Conservation (phyloP, 2,329 filamentous ascomycete genomes). For the Aaosphaeria arxii region DNA sequence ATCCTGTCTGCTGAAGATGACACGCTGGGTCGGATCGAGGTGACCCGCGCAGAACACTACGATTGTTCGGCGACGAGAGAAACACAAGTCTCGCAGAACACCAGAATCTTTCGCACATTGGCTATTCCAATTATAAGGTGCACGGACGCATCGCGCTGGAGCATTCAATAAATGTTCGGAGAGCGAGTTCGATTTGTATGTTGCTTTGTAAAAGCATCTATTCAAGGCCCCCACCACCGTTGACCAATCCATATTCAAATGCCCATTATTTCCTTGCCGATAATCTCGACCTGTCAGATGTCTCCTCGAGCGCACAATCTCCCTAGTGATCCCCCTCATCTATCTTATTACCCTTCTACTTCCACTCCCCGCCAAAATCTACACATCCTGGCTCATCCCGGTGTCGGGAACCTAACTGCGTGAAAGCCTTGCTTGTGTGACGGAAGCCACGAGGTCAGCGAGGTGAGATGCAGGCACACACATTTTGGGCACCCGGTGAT, state of each 20-base stretch:
- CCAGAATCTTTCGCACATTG: too few species aligned
- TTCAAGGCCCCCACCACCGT: neutral
- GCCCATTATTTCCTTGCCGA: too few species aligned
- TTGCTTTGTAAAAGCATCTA: neutral
- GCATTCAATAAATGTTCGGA: too few species aligned
- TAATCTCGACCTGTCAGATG: too few species aligned
- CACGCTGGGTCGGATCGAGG: neutral
- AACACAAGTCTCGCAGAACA: too few species aligned
- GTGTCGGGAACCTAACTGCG: slow-evolving; percentile 10
- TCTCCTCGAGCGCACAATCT: too few species aligned
- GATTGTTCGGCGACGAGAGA: too few species aligned
- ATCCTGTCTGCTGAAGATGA: neutral
- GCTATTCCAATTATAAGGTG: neutral
- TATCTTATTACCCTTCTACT: too few species aligned
- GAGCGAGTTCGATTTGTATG: slow-evolving; percentile 10
- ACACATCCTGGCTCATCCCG: slow-evolving; percentile 5
- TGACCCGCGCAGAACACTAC: neutral
- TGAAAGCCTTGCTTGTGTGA: slow-evolving; percentile 18
- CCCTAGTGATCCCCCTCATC: too few species aligned
- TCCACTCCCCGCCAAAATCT: too few species aligned
- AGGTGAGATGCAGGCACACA: slow-evolving; percentile 9
- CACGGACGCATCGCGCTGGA: neutral
- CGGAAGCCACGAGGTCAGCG: slow-evolving; percentile 17
- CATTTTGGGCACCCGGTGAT: slow-evolving; percentile 9
- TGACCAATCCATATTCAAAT: too few species aligned